Base-by-base conservation (phyloP, 164 flowering plant species). In the Piper betle region DNA sequence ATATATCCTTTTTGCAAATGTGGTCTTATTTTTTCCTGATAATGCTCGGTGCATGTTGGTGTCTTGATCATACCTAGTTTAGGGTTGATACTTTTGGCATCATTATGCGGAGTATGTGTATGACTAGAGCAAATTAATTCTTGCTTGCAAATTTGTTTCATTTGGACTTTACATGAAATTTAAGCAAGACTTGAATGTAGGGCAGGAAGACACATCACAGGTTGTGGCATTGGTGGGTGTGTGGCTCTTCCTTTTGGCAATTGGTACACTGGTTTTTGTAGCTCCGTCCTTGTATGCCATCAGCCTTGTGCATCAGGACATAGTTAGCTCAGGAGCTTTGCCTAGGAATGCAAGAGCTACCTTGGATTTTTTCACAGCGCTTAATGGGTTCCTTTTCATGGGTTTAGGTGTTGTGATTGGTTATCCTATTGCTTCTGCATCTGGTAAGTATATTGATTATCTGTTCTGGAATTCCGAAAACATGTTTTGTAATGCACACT, bases 141-240 rank as follows among this genome's bases (percentile, higher is more conserved):
- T 10, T 15, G 10, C 15, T 6, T 46, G 50, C 50, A 46, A 10
- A 15, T 10, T 6, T 10, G 60, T 46, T 13, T 17, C 12, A 6
- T 52, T 53, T 53, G 39, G 17, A 53, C 52, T 64, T 52, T n/a
- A 66, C 61, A 67, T 67, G 70, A 72, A 73, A 64, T 68, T 70
- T 65, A 62, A 70, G 63, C 63, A 63, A 63, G 68, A 43, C 65
- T 63, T 68, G 74, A 59, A 62, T 83, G 96, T 93, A 88, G 97
- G 92, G 94, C 99, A 93, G 99, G 97, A 77, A 80, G 99, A 93
- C 71, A 79, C 75, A 62, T 85, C 97, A 57, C 96, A 86, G 82
- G 92, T 82, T 70, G 76, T 83, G 53, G 84, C 85, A 39, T 70
- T 93, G 63, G 96, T 92, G 37, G 80, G 87, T 66, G 84, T 90